Evolutionary conservation across 176 grass and related monocot species (phyloP), one percentile per base, ranked within the genome.

Genomic region (Oryza coarctata): DNA sequence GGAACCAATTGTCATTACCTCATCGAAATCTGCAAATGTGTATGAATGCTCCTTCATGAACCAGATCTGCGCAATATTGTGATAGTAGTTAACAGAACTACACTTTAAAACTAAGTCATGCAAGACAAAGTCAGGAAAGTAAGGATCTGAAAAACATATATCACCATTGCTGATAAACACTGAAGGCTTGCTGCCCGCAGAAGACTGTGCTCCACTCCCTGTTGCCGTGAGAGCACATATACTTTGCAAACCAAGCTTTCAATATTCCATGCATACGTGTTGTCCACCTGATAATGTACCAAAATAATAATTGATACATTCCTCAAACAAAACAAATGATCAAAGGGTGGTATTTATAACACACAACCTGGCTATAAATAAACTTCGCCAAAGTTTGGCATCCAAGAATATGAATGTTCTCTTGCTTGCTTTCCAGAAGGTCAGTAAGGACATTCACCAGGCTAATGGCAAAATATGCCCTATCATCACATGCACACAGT

Each of bases 401-500:
- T 29, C 96, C 96, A 76, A 99, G 87, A 79, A 95, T 91, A 70
- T 84, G 91, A 78, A 99, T 80, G 12, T 92, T 83, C 81, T 90
- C 91, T 44, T 95, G 91, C 85, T 99, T 99, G 89, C 90, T 95
- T 84, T 95, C 91, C 63, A 99, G 80, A 88, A 95, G 93, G 45
- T 95, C 96, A 31, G 83, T 92, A 61, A 93, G 86, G 81, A 99
- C 91, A 29, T 90, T 95, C 67, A 99, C 85, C 76, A 95, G 89
- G 85, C 89, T 95, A 75, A 86, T 90, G 60, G 96, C 96, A 88
- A 99, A 99, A 87, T 95, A 99, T 71, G 96, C 93, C 91, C 93
- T 99, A 88, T 47, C 79, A 90, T 72, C 27, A 34, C 63, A 89
- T 86, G 52, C 79, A 71, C 29, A 70, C 43, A 80, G 30, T 50